A percentile compares a stretch with the other conserved stretches of the same genome.
These are phyloP conservation scores for Typha latifolia DNA, from an alignment of 176 grass and related monocot species.

Conservation along the genomic window DNA sequence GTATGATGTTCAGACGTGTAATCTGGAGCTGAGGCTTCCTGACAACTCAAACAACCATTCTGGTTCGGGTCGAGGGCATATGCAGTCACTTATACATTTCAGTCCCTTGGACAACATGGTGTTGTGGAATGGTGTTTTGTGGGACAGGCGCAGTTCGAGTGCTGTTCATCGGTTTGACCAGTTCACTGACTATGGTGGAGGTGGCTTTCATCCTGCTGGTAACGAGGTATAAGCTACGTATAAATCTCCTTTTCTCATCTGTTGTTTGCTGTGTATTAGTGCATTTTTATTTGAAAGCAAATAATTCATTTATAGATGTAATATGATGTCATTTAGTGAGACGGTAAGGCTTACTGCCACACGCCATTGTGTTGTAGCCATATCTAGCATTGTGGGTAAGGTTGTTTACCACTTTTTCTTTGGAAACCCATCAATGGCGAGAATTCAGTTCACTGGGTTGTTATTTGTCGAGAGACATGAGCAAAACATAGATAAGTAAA, in stretches of 20 bases:
- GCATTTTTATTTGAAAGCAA: not conserved
- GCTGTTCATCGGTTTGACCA: constrained; percentile 84
- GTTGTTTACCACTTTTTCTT: no score
- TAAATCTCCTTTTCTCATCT: constrained; percentile 6
- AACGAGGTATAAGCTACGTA: constrained; percentile 51
- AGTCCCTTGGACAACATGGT: constrained; percentile 76
- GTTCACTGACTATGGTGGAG: constrained; percentile 91
- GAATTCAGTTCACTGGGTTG: no score
- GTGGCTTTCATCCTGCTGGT: constrained; percentile 94
- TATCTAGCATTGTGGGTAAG: no score
- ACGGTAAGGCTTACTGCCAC: no score
- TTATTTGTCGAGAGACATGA: no score
- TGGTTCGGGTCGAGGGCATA: constrained; percentile 38
- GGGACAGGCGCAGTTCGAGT: constrained; percentile 55
- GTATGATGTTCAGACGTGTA: constrained; percentile 76
- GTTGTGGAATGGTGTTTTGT: constrained; percentile 87
- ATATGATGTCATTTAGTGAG: no score
- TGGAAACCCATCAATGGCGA: no score
- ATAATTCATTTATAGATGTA: no score
- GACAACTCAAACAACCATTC: constrained; percentile 44
- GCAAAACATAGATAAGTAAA: no score
- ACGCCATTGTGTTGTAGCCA: no score
- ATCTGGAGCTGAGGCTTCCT: constrained; percentile 41
- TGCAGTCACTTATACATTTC: constrained; percentile 91
- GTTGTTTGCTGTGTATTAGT: not conserved